phyloP scores from a whole-genome alignment of 1,139 yeast genomes.

The Diutina pseudorugosa region DNA sequence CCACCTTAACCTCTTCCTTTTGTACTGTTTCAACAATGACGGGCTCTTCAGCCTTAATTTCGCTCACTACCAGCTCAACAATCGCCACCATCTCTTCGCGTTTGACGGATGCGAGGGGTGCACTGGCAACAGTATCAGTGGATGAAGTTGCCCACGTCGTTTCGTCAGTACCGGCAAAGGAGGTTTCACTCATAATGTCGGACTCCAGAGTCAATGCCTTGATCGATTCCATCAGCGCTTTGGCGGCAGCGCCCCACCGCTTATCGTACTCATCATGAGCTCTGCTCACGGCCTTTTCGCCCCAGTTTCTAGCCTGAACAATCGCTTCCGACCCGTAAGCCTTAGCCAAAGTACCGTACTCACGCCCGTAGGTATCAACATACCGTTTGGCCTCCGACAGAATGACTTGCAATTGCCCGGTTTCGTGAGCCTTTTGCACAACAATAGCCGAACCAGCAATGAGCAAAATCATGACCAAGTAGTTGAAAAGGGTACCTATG shows the following conservation, averaged over 20 bases:
- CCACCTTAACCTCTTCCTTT: not conserved
- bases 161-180: not conserved
- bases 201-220: not conserved
- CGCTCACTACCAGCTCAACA: not conserved
- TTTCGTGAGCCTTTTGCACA: conserved; percentile 27
- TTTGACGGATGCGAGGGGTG: not conserved
- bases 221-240: not conserved
- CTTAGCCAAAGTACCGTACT: conserved; percentile 11
- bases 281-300: conserved; percentile 5
- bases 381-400: not conserved
- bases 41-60: not conserved
- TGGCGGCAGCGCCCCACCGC: not conserved
- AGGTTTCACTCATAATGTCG: not conserved
- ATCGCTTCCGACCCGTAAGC: conserved; percentile 13
- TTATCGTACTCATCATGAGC: not conserved
- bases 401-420: conserved; percentile 13
- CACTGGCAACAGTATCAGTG: too few relatives aligned
- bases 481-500: conserved; percentile 26
- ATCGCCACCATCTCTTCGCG: not conserved
- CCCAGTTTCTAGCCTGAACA: conserved; percentile 18
- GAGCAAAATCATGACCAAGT: conserved; percentile 31
- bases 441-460: conserved; percentile 34
- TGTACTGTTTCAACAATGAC: not conserved
- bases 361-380: not conserved
- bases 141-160: not conserved